Percentiles rank a stretch among this genome's conserved stretches.
phyloP scores from a whole-genome alignment of 2,329 filamentous ascomycete species.

The Talaromyces sp. region DNA sequence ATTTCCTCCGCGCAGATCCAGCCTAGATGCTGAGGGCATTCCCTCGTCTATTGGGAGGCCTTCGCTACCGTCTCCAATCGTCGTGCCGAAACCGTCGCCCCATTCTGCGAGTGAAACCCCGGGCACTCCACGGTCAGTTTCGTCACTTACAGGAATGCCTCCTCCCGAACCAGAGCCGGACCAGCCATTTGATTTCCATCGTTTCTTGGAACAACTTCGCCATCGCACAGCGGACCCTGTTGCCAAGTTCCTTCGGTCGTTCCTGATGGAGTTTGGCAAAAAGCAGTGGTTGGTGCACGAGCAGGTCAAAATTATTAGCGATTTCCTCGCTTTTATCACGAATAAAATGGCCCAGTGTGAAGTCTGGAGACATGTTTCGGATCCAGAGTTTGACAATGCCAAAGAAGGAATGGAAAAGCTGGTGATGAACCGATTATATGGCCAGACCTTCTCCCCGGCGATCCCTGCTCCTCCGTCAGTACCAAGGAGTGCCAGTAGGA shows the following conservation, averaged over 20 bases:
- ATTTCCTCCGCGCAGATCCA: conserved; percentile 80
- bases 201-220: conserved; percentile 90
- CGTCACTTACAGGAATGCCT: conserved; percentile 47
- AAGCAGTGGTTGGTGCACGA: conserved; percentile 99
- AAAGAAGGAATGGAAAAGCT: conserved; percentile 99
- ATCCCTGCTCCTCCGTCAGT: conserved; percentile 76
- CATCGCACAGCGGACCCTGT: conserved; percentile 98
- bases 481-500: conserved; percentile 54
- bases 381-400: conserved; percentile 97
- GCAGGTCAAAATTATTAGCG: conserved; percentile 97
- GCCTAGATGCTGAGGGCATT: conserved; percentile 56
- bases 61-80: conserved; percentile 17
- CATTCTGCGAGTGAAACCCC: conserved; percentile 21
- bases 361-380: conserved; percentile 91
- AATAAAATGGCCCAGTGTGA: conserved; percentile 98
- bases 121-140: conserved; percentile 29
- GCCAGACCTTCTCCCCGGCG: conserved; percentile 91
- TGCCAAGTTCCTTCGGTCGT: conserved; percentile 90
- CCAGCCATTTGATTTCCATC: conserved; percentile 93
- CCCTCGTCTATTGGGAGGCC: conserved; percentile 16
- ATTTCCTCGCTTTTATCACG: conserved; percentile 92
- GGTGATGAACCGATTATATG: conserved; percentile 96
- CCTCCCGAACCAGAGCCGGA: conserved; percentile 77
- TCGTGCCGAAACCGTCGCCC: conserved; percentile 24
- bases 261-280: conserved; percentile 90